These are phyloP conservation scores for Trifolium repens DNA, from an alignment of 306 rosid species.

Conservation along the genomic window DNA sequence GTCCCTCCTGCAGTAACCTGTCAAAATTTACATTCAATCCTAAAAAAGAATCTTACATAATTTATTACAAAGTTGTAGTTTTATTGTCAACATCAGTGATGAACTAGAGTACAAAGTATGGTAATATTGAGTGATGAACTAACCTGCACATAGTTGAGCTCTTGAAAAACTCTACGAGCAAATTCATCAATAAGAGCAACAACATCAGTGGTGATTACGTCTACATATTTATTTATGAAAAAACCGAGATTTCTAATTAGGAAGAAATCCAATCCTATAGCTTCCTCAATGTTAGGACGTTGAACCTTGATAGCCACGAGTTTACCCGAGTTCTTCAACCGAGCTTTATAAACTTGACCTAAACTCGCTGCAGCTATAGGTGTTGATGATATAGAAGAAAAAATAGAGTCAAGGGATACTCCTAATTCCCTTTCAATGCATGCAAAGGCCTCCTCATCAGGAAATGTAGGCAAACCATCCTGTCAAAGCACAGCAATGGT, in stretches of 20 bases:
- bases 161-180: constrained; percentile 89
- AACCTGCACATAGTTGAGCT: constrained; percentile 92
- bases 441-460: constrained; percentile 79
- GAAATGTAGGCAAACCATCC: constrained; percentile 92
- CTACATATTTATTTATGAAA: constrained; percentile 80
- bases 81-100: neutral
- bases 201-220: constrained; percentile 74
- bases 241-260: constrained; percentile 76
- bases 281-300: constrained; percentile 89
- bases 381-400: constrained; percentile 72
- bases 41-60: constrained; percentile 46
- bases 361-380: constrained; percentile 95
- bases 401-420: constrained; percentile 68
- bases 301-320: constrained; percentile 89
- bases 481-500: constrained; percentile 42
- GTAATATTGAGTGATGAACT: constrained; percentile 36
- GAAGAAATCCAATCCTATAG: constrained; percentile 88
- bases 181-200: constrained; percentile 91
- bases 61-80: constrained; percentile 27
- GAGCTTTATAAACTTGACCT: constrained; percentile 93
- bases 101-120: neutral
- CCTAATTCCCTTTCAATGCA: constrained; percentile 83
- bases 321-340: constrained; percentile 64
- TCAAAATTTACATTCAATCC: constrained; percentile 75
- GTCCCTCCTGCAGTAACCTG: constrained; percentile 94